A percentile compares a stretch with the other conserved stretches of the same genome.
Conservation (phyloP, 2,329 filamentous ascomycete genomes). For the Lojkania enalia region DNA sequence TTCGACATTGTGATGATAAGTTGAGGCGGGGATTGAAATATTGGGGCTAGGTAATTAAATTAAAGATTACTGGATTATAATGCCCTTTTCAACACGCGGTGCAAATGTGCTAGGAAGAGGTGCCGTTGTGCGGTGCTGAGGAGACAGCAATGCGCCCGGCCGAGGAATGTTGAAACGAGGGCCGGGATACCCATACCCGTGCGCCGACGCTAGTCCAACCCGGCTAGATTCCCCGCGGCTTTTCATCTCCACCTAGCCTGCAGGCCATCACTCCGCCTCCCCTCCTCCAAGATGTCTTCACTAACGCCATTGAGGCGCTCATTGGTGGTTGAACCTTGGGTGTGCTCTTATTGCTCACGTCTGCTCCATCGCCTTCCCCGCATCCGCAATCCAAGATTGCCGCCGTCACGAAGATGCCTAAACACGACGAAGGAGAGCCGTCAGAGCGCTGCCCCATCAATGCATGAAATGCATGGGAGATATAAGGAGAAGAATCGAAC, state of each 20-base stretch:
- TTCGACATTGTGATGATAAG: too few species aligned
- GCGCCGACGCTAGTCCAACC: too few species aligned
- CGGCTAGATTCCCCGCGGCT: constrained; percentile 13
- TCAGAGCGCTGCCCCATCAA: constrained; percentile 53
- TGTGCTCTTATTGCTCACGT: constrained; percentile 43
- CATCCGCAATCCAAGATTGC: constrained; percentile 21
- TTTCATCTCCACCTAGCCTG: constrained; percentile 14
- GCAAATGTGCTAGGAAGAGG: too few species aligned
- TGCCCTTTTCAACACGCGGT: too few species aligned
- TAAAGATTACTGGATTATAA: too few species aligned
- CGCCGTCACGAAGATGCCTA: constrained; percentile 32
- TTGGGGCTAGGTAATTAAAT: too few species aligned
- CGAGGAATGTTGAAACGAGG: too few species aligned
- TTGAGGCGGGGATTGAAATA: too few species aligned
- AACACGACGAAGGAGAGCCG: constrained; percentile 34
- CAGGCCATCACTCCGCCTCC: constrained; percentile 4
- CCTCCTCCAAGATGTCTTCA: constrained; percentile 31
- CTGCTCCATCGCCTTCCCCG: constrained; percentile 21
- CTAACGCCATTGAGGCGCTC: constrained; percentile 25
- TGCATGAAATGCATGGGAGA: constrained; percentile 66
- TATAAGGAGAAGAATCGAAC: constrained; percentile 71
- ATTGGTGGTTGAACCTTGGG: constrained; percentile 35
- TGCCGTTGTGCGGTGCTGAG: too few species aligned
- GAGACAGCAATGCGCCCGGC: too few species aligned
- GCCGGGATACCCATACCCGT: too few species aligned